Conservation (phyloP, 169 alveolate genomes). For the Haemoproteus tartakovskyi region DNA sequence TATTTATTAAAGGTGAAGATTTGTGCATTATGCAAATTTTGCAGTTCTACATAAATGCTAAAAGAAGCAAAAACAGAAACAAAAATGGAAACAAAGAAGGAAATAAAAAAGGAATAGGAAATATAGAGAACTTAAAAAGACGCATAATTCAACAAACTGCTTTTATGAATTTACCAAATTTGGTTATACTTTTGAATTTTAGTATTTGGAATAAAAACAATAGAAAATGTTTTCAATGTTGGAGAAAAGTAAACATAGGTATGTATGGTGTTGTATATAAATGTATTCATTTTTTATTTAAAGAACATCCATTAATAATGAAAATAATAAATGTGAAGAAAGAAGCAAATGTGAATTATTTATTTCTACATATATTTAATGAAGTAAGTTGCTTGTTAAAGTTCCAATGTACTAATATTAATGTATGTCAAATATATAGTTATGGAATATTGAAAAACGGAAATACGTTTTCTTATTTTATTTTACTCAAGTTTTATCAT, state of each 20-base stretch:
- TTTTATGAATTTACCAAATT: too few species aligned
- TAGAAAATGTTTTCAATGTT: neutral
- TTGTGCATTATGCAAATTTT: conserved; percentile 25
- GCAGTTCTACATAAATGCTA: conserved; percentile 1
- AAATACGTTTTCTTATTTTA: conserved; percentile 20
- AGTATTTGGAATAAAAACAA: too few species aligned
- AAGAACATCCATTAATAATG: conserved; percentile 3
- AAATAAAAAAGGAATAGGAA: neutral
- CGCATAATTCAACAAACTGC: neutral
- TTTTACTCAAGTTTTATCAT: conserved; percentile 21
- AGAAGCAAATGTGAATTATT: conserved; percentile 28
- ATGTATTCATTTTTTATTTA: conserved; percentile 3
- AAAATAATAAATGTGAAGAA: conserved; percentile 27
- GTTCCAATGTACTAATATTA: conserved; percentile 6
- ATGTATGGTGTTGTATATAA: conserved; percentile 21
- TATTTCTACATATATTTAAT: conserved; percentile 37
- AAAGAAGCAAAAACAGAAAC: neutral
- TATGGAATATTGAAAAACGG: conserved; percentile 34
- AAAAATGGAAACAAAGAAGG: neutral
- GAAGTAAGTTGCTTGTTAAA: conserved; percentile 38
- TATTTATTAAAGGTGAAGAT: conserved; percentile 2
- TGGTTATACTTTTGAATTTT: too few species aligned
- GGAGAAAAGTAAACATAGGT: conserved; percentile 19
- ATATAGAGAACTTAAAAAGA: neutral
- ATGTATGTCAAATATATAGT: conserved; percentile 11